Evolutionary conservation across 2,329 filamentous ascomycete genomes (phyloP), one percentile per base, ranked within the genome.

Genomic region (Fonsecaea multimorphosa): DNA sequence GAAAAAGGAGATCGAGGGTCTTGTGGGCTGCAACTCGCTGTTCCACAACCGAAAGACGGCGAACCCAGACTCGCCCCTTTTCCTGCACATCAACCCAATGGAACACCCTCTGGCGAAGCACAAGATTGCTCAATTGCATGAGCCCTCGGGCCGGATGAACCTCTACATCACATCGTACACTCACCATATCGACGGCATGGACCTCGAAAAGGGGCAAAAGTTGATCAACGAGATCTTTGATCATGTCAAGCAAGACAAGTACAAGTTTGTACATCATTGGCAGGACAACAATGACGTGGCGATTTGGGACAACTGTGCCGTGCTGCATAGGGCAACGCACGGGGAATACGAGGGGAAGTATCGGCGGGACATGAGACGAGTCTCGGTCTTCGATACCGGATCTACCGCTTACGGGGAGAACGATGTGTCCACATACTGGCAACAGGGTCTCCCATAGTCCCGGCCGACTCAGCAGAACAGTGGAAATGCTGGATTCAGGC

Each of bases 231-330:
- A 64, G 34, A 34, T 64, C 2, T 22, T 59, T 7, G 56, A 24
- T 1, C 62, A 64, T 24, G 44, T 31, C 24, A 2, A 16, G 11
- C 55, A 58, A 36, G 29, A 36, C 34, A 64, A 64, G 22, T 64
- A 58, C 24, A 53, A 40, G 29, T 59, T 40, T 46, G 19, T 16
- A 8, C n/a, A 24, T 19, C 22, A 58, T 32, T 64, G 56, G 55
- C n/a, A 54, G 8, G 11, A 53, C 4, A 22, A 32, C 29, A 38
- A 38, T n/a, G 62, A 64, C 19, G 32, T 59, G 4, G 34, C 34
- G 1, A 59, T 64, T 6, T 64, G 62, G 62, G 62, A 64, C 46
- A 64, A 64, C 36, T 40, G 29, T 11, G 62, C 55, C 1, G 62
- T 64, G 22, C 34, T 58, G 14, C 62, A 64, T 27, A 31, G 62